Evolutionary conservation across 2,329 filamentous ascomycete species (phyloP), one percentile per base, ranked within the genome.

Genomic region (Cladosporium sp.): DNA sequence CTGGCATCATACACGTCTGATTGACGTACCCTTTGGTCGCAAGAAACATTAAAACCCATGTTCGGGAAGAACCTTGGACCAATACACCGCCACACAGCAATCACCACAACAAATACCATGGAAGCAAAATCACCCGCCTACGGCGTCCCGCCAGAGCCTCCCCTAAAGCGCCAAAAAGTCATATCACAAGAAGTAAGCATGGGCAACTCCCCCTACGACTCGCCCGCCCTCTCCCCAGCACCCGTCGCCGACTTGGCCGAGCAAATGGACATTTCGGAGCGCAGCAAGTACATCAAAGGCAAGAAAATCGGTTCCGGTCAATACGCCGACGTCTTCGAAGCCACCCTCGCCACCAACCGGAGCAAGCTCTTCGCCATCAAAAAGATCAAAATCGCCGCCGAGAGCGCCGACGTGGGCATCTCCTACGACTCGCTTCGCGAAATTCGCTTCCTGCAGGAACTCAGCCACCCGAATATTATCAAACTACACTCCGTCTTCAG

Each of bases 221-320:
- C 58, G 4, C 63, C 68, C 18, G 65, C 66, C n/a, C 38, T 63
- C 15, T 58, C 58, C 51, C 68, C 66, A 38, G 64, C 70, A 18
- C 66, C 67, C 7, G 65, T 71, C 28, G 70, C 71, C 51, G 75
- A 84, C 67, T 73, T 83, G 4, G 80, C 81, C 12, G 81, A 83
- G 69, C 78, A 81, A 67, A 79, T 84, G 70, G 83, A 84, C 70
- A 76, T 79, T 10, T 74, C 80, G 41, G 78, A 82, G 74, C 92
- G 93, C 78, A 86, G 87, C 71, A 96, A 95, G 83, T 99, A 97
- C 78, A 87, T 95, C 71, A 96, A 96, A 82, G 92, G 92, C 75
- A 93, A 91, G 78, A 95, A 95, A 76, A 87, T 99, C 67, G 95
- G 95, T 78, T 92, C 96, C 80, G 95, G 95, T 82, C 98, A 95